Evolutionary conservation across 495 filamentous ascomycete genomes (phyloP).

Genomic region (Ramalina intermedia): DNA sequence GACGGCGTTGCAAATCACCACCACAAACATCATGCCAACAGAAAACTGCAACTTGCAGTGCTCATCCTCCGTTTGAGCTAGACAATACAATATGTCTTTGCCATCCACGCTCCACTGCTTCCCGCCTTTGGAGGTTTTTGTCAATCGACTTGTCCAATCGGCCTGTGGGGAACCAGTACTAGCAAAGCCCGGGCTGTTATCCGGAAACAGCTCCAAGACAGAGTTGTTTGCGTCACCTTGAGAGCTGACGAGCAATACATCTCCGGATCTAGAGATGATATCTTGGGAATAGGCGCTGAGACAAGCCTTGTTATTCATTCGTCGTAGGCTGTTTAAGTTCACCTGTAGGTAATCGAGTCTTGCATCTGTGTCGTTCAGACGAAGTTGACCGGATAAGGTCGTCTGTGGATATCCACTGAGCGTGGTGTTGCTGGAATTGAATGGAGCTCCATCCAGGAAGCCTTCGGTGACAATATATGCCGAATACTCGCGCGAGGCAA

Average conservation of each 20-base stretch:
- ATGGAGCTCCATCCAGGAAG: slow-evolving; percentile 9
- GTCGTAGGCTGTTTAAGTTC: background rate
- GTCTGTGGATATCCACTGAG: background rate
- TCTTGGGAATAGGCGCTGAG: background rate
- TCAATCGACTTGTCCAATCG: slow-evolving; percentile 8
- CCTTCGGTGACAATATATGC: background rate
- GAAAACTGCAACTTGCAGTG: slow-evolving; percentile 30
- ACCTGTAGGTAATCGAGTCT: background rate
- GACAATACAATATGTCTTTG: slow-evolving; percentile 24
- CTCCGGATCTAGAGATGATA: background rate
- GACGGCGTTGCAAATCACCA: slow-evolving; percentile 23
- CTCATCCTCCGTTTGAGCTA: slow-evolving; percentile 18
- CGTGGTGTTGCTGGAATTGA: slow-evolving; percentile 1
- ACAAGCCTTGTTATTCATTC: background rate
- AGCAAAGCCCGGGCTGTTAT: background rate
- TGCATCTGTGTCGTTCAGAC: background rate
- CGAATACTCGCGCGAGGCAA: slow-evolving; percentile 17
- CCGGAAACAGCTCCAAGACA: background rate
- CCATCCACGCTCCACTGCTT: background rate
- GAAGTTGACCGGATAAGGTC: background rate
- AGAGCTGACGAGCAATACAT: background rate
- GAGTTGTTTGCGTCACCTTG: background rate
- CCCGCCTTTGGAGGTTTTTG: background rate
- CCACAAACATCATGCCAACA: slow-evolving; percentile 23
- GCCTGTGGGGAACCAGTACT: background rate